Conservation (phyloP, 805 yeast genomes). For the Candida sithepensis region DNA sequence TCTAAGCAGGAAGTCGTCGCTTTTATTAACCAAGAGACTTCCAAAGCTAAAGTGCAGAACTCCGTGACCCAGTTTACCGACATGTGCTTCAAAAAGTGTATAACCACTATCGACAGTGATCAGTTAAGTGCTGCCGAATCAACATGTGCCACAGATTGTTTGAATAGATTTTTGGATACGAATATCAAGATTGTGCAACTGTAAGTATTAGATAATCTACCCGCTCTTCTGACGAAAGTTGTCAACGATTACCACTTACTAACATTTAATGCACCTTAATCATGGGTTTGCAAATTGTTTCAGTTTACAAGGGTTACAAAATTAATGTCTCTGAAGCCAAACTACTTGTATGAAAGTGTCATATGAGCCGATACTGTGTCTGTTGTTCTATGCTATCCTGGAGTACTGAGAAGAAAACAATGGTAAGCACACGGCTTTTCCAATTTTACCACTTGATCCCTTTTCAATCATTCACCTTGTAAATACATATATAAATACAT, state of each 20-base stretch:
- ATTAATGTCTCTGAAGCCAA: constrained; percentile 3
- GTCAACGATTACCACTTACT: constrained; percentile 8
- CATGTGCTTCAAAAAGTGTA: constrained; percentile 86
- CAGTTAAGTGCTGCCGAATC: constrained; percentile 59
- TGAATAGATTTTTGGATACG: constrained; percentile 82
- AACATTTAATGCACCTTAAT: constrained; percentile 1
- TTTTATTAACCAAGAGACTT: constrained; percentile 78
- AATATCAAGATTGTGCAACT: constrained; percentile 77
- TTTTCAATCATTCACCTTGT: background rate
- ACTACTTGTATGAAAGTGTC: too few species aligned
- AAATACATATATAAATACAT: background rate
- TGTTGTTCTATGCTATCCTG: too few species aligned
- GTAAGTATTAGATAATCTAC: constrained; percentile 18
- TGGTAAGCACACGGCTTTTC: too few species aligned
- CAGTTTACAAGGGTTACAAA: constrained; percentile 19
- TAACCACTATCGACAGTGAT: constrained; percentile 44
- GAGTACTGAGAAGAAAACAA: too few species aligned
- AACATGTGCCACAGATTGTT: constrained; percentile 72
- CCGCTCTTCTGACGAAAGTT: background rate
- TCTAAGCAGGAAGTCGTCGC: constrained; percentile 70
- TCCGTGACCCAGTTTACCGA: constrained; percentile 87
- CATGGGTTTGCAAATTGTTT: background rate
- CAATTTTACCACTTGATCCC: too few species aligned
- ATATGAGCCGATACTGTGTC: too few species aligned
- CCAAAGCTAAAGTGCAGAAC: constrained; percentile 82